These are phyloP conservation scores for Calonectria pteridis DNA, from an alignment of 2,329 filamentous ascomycete species.

Conservation along the genomic window DNA sequence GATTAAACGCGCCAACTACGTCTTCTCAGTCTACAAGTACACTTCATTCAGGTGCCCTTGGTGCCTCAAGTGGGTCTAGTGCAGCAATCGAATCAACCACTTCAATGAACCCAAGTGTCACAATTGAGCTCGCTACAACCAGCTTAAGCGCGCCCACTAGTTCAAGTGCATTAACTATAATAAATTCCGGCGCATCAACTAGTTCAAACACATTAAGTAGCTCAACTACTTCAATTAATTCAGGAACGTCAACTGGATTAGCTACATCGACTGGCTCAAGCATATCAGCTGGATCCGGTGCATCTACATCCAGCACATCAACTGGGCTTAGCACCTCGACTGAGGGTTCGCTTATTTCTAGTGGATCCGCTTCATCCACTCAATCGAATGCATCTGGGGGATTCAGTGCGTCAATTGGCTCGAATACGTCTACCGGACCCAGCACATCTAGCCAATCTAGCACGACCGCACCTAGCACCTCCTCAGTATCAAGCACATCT, in stretches of 20 bases:
- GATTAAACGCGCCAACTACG: neutral
- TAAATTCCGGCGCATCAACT: no score
- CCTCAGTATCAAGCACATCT: neutral
- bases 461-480: neutral
- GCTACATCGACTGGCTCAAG: neutral
- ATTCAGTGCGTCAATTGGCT: neutral
- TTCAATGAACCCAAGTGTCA: neutral
- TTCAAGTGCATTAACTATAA: neutral
- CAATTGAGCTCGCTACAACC: no score
- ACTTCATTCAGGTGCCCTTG: neutral
- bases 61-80: neutral
- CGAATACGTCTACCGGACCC: neutral
- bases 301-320: neutral
- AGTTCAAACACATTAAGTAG: no score
- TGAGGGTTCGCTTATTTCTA: neutral
- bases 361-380: neutral
- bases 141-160: neutral
- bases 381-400: neutral
- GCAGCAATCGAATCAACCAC: neutral
- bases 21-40: neutral
- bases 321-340: neutral
- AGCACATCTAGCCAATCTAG: neutral
- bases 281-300: neutral
- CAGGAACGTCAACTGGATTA: no score
- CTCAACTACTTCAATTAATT: no score